Base-by-base conservation (phyloP, 2,329 filamentous ascomycete species). In the Pseudogymnoascus pannorum region DNA sequence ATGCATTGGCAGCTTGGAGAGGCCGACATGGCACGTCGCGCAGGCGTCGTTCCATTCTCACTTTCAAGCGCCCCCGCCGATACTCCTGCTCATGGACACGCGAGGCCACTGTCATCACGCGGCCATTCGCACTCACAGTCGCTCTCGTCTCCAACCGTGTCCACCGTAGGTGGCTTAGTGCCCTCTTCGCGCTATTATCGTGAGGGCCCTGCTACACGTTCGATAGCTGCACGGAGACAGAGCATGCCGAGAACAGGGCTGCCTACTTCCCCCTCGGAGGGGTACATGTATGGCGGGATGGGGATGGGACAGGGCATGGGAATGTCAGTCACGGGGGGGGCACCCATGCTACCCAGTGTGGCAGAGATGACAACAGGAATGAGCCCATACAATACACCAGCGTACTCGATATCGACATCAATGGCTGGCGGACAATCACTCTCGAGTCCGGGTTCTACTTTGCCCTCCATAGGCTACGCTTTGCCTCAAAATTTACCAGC, bases 1-100 rank as follows among this genome's bases (percentile, higher is more conserved):
- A 97, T 97, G 92, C 94, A 97, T 75, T 99, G 94, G 93, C 89
- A 96, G 71, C 81, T 99, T 61, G 93, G 93, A 65, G 91, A 96
- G 73, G 80, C 87, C 68, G 94, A 97, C 69, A 97, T 99, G 91
- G 92, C 92, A 57, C 85, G 89, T 64, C 87, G 93, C 62, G 93
- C 93, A 42, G 94, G 94, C 48, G 91, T 94, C 36, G 87, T 89
- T 6, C 91, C 93, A 1, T 97, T 97, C 75, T 85, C 87, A 2
- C 78, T 91, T 29, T 85, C 86, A 12, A 80, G 78, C 59, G 78
- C 81, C 65, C 80, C 82, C 36, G 71, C 78, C 60, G 81, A 87
- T 68, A 66, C 57, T 68, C 59, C 64, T 69, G 73, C 71, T 24
- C 68, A 72, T 64, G 71, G 65, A 63, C 76, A 75, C 73, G 26